Base-by-base conservation (phyloP, 2,329 filamentous ascomycete genomes). In the Dryadomyces sulphureus region DNA sequence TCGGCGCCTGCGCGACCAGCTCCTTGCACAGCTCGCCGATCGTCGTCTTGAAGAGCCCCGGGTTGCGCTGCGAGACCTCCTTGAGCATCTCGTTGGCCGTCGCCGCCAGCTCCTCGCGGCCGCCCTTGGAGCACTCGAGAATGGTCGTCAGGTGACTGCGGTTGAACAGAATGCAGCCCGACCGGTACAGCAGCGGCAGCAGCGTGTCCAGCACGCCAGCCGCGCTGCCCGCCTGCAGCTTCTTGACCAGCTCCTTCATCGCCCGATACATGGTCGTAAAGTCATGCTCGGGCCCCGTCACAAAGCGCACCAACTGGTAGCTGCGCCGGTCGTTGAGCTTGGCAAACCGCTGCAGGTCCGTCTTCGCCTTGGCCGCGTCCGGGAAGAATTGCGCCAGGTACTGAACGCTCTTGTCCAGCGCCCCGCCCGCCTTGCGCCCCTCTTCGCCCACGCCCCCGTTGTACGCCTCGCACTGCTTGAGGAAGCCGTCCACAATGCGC, bases 121-220 rank as follows among this genome's bases (percentile, higher is more conserved):
- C 83, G 9, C 79, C 89, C 56, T 87, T 81, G 11, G 89, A 88
- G 56, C 82, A 84, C 48, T 88, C 81, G 68, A 96, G 85, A 51
- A 96, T 90, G 0, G 86, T 80, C 3, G 89, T 79, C 17, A 98
- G 79, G 59, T 98, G 89, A 59, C 90, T 96, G 57, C 85, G 81
- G 65, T 95, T 98, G 66, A 93, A 95, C 53, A 94, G 75, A 52
- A 98, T 72, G 48, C 86, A 80, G 30, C 86, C 83, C 46, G 81
- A 81, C 38, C 87, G 79, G 59, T 94, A 94, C 5, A 96, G 67
- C 16, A 98, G 69, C 5, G 88, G 84, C 6, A 81, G 75, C 22
- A 98, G 61, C 0, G 87, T 93, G 32, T 94, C 86, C 4, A 93
- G 65, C 41, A 92, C 70, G 24, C 69, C 67, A n/a, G 75, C 62